Base-by-base conservation (phyloP, 169 alveolate genomes). In the Eimeria tenella region DNA sequence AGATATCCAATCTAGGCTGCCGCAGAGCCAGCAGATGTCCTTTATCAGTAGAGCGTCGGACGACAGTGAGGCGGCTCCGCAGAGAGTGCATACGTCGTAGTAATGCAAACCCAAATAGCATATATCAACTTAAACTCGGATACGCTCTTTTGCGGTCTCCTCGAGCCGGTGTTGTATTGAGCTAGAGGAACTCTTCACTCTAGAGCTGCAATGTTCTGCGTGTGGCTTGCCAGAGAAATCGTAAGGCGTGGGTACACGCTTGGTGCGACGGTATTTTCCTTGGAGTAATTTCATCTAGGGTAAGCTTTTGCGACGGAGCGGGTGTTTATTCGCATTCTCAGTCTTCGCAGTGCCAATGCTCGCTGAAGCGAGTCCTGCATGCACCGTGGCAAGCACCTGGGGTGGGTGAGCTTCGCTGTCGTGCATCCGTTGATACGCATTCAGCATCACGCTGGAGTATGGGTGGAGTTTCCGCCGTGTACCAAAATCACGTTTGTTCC, bases 1-100 rank as follows among this genome's bases (percentile, higher is more conserved):
- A 5, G 90, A 83, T 13, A 31, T 83, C 15, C 90, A 62, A 58
- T 55, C 90, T 2, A 83, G 62, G 90, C 55, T 21, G 90, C 90
- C 56, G 75, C 75, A 53, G 49, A 62, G 60, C 77, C 90, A 83
- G 77, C 90, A 56, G 77, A 56, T 83, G 17, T 83, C 90, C 58
- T 25, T 56, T 23, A 75, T 50, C 75, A 83, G 90, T 75, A 83
- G 31, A 75, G 15, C 77, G 79, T 83, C 90, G 13, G 90, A 83
- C 56, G 60, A 58, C 19, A 83, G 90, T 83, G 50, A 25, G 90
- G 49, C 31, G 25, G 23, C 77, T 31, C 42, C 42, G 42, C 42
- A 31, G 4, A 31, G 42, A 31, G 42, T 31, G 42, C 42, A 31
- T 31, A 31, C 42, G 0, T 31, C 42, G 42, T 31, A 31, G 42